Conservation (phyloP, 805 yeast species). For the Candida easanensis region DNA sequence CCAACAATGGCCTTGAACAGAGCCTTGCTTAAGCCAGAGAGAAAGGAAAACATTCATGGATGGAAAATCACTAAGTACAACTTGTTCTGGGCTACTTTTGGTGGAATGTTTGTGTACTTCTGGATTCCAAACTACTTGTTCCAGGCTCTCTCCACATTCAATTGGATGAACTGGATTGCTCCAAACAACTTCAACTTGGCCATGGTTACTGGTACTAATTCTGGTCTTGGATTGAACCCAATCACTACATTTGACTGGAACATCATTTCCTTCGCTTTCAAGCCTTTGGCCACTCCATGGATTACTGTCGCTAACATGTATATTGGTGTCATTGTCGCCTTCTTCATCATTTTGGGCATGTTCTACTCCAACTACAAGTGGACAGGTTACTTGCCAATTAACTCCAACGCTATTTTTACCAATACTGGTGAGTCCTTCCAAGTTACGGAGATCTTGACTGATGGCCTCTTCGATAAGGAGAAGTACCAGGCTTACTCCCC, state of each 20-base stretch:
- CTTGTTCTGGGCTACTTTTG: conserved; percentile 32
- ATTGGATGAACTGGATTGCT: conserved; percentile 59
- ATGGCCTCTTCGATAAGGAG: conserved; percentile 42
- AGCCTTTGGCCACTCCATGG: conserved; percentile 46
- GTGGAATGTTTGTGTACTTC: conserved; percentile 37
- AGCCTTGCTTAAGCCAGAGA: conserved; percentile 40
- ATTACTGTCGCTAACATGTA: conserved; percentile 32
- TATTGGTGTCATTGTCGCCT: conserved; percentile 34
- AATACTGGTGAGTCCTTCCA: conserved; percentile 48
- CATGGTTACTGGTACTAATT: conserved; percentile 42
- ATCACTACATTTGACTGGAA: conserved; percentile 54
- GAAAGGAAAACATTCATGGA: conserved; percentile 31
- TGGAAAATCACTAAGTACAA: conserved; percentile 34
- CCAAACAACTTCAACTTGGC: conserved; percentile 49
- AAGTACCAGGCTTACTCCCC: conserved; percentile 56
- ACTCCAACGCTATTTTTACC: conserved; percentile 48
- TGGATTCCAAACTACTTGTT: conserved; percentile 47
- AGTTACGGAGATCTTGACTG: conserved; percentile 44
- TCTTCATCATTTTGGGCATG: conserved; percentile 33
- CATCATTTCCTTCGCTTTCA: conserved; percentile 23
- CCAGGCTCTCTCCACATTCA: conserved; percentile 40
- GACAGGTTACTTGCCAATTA: conserved; percentile 38
- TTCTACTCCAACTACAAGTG: conserved; percentile 41
- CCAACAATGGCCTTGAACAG: conserved; percentile 49
- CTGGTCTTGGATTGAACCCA: conserved; percentile 54